Base-by-base conservation (phyloP, 225 moss, liverwort and hornwort genomes). In the Marchantia polymorpha region DNA sequence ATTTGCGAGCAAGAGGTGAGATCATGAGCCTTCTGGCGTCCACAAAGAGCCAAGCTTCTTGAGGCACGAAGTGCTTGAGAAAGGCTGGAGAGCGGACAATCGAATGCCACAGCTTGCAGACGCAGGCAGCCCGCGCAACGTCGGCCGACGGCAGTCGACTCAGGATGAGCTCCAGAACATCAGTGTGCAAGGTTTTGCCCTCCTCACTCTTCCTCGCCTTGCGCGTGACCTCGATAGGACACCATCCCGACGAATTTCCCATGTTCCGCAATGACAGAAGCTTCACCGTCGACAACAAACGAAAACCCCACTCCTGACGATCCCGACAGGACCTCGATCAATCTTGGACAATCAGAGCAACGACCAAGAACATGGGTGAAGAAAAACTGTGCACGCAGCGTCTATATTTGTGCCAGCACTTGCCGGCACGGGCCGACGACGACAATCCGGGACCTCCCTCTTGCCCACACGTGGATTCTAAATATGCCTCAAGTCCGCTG, bases 11-110 rank as follows among this genome's bases (percentile, higher is more conserved):
- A 12, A 70, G 69, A 17, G 78, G 78, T 20, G 69, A 79, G 13
- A 70, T 69, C 9, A 79, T 79, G 30, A 79, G 69, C 78, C 78
- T 53, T 46, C 78, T 50, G 6, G 78, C 78, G 47, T 79, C 78
- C 14, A 79, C 78, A 26, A 68, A 79, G 8, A 79, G 69, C 78
- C 78, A 79, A 30, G 78, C 69, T 56, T 79, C 78, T 69, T 69
- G 78, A 30, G 78, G 78, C 30, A 69, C 68, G 46, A 69, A 69
- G 25, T 31, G 6, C 6, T 56, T 54, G 14, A 79, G 69, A 53
- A 79, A 79, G 17, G 30, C 17, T 19, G 78, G 69, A 13, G 78
- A 79, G 54, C 69, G 78, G 10, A 79, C 69, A 7, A 79, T 79
- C 2, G 53, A 68, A 69, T 79, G 67, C 78, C 78, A 79, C 19